Evolutionary conservation across 2,329 filamentous ascomycete genomes (phyloP).

Genomic region (Byssothecium circinans): DNA sequence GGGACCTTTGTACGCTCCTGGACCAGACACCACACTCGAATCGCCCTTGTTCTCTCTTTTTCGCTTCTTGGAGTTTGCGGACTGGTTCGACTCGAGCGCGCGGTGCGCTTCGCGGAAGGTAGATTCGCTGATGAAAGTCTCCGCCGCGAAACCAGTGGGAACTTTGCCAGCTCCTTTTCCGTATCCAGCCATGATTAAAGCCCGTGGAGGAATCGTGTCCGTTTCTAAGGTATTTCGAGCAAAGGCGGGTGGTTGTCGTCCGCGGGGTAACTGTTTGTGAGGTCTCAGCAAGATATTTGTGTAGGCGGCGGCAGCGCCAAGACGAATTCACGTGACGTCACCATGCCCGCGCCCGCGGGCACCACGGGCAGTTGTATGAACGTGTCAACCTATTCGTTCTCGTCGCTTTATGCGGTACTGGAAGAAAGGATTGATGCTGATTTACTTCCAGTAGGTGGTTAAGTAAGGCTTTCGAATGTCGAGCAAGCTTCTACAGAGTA

Average conservation of each 20-base stretch:
- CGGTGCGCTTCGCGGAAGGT: slow-evolving; percentile 87
- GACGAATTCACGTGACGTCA: no score
- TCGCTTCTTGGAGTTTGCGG: slow-evolving; percentile 67
- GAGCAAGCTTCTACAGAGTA: background rate
- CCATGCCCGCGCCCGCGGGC: no score
- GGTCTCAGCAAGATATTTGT: background rate
- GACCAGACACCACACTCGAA: slow-evolving; percentile 79
- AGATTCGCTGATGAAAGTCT: slow-evolving; percentile 86
- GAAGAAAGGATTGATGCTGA: no score
- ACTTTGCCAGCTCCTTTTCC: slow-evolving; percentile 44
- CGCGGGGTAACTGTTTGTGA: background rate
- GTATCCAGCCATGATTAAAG: slow-evolving; percentile 23
- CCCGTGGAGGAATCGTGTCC: no score
- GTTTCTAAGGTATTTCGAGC: background rate
- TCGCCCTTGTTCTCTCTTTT: slow-evolving; percentile 85
- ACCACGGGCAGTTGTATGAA: no score
- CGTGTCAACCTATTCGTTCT: no score
- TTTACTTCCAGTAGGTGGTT: no score
- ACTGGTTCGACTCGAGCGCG: slow-evolving; percentile 66
- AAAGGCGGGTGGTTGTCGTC: background rate
- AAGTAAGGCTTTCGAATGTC: background rate
- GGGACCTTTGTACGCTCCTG: slow-evolving; percentile 86
- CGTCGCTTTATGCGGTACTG: no score
- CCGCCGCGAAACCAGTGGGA: slow-evolving; percentile 79
- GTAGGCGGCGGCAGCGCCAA: background rate